phyloP scores from a whole-genome alignment of 73 alveolate species.

The Uronychia binucleata region DNA sequence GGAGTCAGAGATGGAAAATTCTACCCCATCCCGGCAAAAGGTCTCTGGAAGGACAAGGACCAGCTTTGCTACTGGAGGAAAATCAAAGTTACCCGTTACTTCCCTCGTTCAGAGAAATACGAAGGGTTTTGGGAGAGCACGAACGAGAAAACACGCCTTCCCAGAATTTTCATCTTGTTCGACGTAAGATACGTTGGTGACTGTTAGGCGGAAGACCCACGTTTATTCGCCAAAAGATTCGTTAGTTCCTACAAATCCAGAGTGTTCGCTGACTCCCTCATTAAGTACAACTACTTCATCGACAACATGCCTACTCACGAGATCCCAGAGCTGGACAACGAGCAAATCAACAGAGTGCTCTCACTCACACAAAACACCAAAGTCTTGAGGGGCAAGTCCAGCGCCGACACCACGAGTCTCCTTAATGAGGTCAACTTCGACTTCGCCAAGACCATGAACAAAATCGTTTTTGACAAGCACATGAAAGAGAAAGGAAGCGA shows the following conservation, averaged over 20 bases:
- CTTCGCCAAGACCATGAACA: slow-evolving; percentile 87
- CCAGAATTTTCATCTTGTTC: slow-evolving; percentile 66
- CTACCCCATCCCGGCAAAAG: slow-evolving; percentile 56
- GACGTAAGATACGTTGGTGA: slow-evolving; percentile 49
- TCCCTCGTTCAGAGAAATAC: slow-evolving; percentile 61
- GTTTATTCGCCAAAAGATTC: slow-evolving; percentile 74
- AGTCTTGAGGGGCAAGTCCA: slow-evolving; percentile 64
- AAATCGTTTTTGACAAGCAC: slow-evolving; percentile 67
- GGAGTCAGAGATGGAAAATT: slow-evolving; percentile 54
- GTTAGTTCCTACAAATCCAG: slow-evolving; percentile 69
- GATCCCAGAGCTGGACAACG: slow-evolving; percentile 82
- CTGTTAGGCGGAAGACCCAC: slow-evolving; percentile 71
- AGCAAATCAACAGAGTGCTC: slow-evolving; percentile 73
- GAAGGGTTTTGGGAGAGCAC: slow-evolving; percentile 70
- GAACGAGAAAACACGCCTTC: slow-evolving; percentile 61
- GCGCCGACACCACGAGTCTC: slow-evolving; percentile 71
- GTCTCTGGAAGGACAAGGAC: slow-evolving; percentile 75
- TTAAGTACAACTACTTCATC: slow-evolving; percentile 81
- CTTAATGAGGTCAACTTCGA: slow-evolving; percentile 77
- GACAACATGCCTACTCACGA: slow-evolving; percentile 93
- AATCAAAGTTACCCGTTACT: slow-evolving; percentile 42
- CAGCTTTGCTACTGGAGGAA: slow-evolving; percentile 72
- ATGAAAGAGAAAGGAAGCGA: slow-evolving; percentile 51
- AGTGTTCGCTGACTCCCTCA: slow-evolving; percentile 76
- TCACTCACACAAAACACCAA: slow-evolving; percentile 64